phyloP scores from a whole-genome alignment of 1,284 basidiomycete species.

The Albatrellus sp. region DNA sequence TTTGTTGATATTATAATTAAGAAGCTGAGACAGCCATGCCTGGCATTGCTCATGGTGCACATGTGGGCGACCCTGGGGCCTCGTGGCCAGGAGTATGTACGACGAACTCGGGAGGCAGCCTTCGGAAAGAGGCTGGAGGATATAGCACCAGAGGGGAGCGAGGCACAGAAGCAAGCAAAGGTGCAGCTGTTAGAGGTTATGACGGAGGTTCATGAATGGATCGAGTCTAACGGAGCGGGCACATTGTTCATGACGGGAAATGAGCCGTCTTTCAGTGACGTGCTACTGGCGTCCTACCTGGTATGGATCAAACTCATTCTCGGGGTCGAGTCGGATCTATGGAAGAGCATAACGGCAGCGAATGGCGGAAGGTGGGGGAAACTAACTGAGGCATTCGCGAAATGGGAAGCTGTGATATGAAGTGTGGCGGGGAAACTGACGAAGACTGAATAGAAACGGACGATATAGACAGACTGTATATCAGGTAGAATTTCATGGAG shows the following conservation, averaged over 20 bases:
- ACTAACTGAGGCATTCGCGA: neutral
- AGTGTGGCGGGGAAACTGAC: too few species aligned
- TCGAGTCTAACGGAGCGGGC: conserved; percentile 16
- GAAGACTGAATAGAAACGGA: too few species aligned
- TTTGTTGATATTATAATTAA: conserved; percentile 16
- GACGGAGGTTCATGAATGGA: conserved; percentile 18
- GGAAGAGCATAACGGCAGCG: conserved; percentile 1
- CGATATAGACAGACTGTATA: too few species aligned
- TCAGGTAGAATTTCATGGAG: too few species aligned
- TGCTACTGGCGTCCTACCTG: conserved; percentile 19
- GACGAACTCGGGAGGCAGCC: conserved; percentile 19
- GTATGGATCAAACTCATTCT: conserved; percentile 1
- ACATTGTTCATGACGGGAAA: conserved; percentile 17
- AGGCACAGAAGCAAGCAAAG: conserved; percentile 10
- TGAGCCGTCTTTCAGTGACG: conserved; percentile 23
- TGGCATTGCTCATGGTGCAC: conserved; percentile 13
- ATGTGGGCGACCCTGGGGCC: conserved; percentile 16
- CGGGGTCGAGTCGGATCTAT: neutral
- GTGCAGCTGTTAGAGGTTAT: conserved; percentile 24
- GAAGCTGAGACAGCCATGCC: neutral
- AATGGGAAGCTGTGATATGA: neutral
- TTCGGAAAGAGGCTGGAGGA: conserved; percentile 26
- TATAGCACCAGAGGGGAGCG: conserved; percentile 16
- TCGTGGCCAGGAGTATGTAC: conserved; percentile 25
- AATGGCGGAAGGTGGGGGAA: conserved; percentile 2